These are phyloP conservation scores for Quercus glauca DNA, from an alignment of 306 rosid genomes.

Conservation along the genomic window DNA sequence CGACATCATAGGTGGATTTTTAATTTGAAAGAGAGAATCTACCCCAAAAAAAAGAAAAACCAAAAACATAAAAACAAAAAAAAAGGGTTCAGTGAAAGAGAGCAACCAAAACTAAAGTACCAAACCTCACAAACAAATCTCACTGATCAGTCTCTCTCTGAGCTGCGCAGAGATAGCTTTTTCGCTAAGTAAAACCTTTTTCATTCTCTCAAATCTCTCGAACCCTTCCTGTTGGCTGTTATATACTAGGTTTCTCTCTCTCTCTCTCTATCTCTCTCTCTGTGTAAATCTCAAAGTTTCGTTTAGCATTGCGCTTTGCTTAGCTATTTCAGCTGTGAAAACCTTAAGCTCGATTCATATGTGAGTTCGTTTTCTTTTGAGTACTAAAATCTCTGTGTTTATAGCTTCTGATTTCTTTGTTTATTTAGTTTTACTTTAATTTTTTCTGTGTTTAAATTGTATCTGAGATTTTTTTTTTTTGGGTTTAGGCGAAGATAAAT, in stretches of 20 bases:
- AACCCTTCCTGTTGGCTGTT: neutral
- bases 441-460: neutral
- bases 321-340: slow-evolving; percentile 7
- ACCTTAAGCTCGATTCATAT: slow-evolving; percentile 21
- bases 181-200: slow-evolving; percentile 17
- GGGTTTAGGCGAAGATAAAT: slow-evolving; percentile 26
- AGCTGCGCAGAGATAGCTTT: slow-evolving; percentile 20
- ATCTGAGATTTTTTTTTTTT: slow-evolving; percentile 18
- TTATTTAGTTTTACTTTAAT: neutral
- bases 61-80: neutral
- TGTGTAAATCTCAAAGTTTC: slow-evolving; percentile 3
- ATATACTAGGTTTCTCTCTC: slow-evolving; percentile 13
- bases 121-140: neutral
- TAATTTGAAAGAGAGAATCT: neutral
- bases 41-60: too few relatives aligned
- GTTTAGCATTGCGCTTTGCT: slow-evolving; percentile 14
- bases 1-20: neutral
- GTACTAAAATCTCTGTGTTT: neutral
- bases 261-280: slow-evolving; percentile 9
- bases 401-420: slow-evolving; percentile 3
- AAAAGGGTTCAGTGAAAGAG: neutral
- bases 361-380: slow-evolving; percentile 9
- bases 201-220: slow-evolving; percentile 6
- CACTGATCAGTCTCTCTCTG: neutral
- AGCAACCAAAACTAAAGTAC: neutral